Percentiles rank a stretch among this genome's conserved stretches.
Conservation (phyloP, 106 monocot genomes). For the Phalaenopsis equestris region DNA sequence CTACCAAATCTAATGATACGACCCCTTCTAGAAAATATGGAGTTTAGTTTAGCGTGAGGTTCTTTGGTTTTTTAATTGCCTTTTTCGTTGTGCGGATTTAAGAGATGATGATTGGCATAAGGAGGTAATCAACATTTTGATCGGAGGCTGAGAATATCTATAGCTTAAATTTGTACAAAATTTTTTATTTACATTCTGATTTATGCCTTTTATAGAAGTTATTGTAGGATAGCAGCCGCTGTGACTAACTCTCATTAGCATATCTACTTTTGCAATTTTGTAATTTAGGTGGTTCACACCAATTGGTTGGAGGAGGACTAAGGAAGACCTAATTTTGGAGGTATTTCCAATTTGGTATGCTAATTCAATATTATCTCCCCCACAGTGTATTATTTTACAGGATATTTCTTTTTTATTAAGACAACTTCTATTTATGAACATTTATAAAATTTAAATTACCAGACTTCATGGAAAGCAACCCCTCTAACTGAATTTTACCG, state of each 20-base stretch:
- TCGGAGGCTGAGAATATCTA: not conserved
- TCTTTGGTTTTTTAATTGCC: not conserved
- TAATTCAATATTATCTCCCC: constrained; percentile 17
- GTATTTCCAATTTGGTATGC: constrained; percentile 43
- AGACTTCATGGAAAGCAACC: no score
- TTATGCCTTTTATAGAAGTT: not conserved
- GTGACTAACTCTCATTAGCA: not conserved
- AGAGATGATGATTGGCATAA: not conserved
- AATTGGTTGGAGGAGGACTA: constrained; percentile 97
- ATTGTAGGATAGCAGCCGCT: not conserved
- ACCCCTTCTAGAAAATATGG: not conserved
- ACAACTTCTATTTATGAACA: not conserved
- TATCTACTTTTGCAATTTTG: not conserved
- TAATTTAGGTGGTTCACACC: constrained; percentile 88
- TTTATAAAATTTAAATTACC: not conserved
- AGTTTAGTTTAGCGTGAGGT: not conserved
- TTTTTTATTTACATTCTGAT: not conserved
- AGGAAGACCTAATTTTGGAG: constrained; percentile 94
- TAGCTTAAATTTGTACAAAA: not conserved
- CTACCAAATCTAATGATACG: not conserved
- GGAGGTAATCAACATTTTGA: not conserved
- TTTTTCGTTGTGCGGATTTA: not conserved
- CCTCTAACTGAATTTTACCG: not conserved
- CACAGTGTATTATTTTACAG: constrained; percentile 15
- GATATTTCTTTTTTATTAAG: constrained; percentile 7